A percentile compares a stretch with the other conserved stretches of the same genome.
Conservation (phyloP, 73 alveolate genomes). For the Blepharisma stoltei region DNA sequence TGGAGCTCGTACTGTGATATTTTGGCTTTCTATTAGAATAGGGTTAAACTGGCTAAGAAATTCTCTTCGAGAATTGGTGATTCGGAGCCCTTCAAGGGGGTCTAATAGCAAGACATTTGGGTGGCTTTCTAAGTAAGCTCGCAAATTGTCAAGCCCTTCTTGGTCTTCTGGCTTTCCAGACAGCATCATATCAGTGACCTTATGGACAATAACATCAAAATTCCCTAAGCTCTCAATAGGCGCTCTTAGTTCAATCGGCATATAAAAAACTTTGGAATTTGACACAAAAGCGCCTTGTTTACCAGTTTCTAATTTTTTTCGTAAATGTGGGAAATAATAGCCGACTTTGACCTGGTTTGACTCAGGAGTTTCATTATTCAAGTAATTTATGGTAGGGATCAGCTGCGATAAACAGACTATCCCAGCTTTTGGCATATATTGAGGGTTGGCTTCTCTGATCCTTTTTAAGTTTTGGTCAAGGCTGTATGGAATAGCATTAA, state of each 20-base stretch:
- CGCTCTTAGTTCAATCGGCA: constrained; percentile 27
- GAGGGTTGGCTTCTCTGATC: constrained; percentile 15
- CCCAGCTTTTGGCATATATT: constrained; percentile 23
- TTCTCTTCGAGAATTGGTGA: neutral
- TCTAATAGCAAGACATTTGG: constrained; percentile 19
- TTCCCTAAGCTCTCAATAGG: constrained; percentile 29
- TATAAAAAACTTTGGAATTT: neutral
- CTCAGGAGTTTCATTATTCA: neutral
- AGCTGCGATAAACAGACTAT: constrained; percentile 14
- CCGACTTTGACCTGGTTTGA: constrained; percentile 22
- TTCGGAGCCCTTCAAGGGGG: neutral
- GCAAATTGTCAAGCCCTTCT: constrained; percentile 1
- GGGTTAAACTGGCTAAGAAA: neutral
- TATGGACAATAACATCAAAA: constrained; percentile 24
- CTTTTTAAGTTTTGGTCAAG: constrained; percentile 31
- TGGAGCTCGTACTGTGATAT: neutral
- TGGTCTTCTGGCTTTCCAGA: neutral
- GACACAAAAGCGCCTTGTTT: constrained; percentile 7
- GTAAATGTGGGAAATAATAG: constrained; percentile 16
- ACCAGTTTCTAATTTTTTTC: constrained; percentile 29
- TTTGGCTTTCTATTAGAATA: neutral
- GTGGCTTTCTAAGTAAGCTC: neutral
- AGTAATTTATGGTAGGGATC: neutral
- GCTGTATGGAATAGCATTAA: constrained; percentile 15
- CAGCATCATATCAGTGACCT: constrained; percentile 17